These are phyloP conservation scores for Byssochlamys sp. DNA, from an alignment of 2,329 filamentous ascomycete genomes.

Conservation along the genomic window DNA sequence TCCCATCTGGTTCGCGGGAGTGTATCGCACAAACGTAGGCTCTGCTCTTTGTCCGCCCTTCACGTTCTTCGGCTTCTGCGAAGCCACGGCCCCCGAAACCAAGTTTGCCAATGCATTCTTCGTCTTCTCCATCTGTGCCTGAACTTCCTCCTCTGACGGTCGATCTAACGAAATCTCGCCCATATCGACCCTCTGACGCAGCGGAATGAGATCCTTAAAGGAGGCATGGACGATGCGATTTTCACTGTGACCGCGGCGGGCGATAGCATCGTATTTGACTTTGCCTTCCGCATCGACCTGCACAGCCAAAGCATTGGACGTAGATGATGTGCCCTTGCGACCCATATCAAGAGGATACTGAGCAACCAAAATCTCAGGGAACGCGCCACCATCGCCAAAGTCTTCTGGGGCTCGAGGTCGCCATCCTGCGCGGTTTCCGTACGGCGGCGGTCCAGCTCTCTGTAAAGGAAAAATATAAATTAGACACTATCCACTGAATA, in stretches of 20 bases:
- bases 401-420: conserved; percentile 79
- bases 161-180: conserved; percentile 81
- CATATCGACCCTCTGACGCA: conserved; percentile 83
- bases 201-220: conserved; percentile 91
- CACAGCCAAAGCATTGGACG: conserved; percentile 80
- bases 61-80: conserved; percentile 93
- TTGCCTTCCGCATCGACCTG: conserved; percentile 86
- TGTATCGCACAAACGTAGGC: conserved; percentile 89
- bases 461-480: conserved; percentile 25
- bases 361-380: conserved; percentile 84
- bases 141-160: conserved; percentile 74
- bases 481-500: conserved; percentile 4
- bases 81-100: conserved; percentile 73
- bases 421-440: conserved; percentile 82
- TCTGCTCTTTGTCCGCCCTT: conserved; percentile 71
- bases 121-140: conserved; percentile 75
- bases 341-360: conserved; percentile 97
- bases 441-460: conserved; percentile 75
- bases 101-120: conserved; percentile 74
- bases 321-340: conserved; percentile 57
- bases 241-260: conserved; percentile 74
- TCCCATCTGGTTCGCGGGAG: conserved; percentile 93
- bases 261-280: conserved; percentile 93
- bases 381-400: conserved; percentile 91
- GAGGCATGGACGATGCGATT: conserved; percentile 81